These are phyloP conservation scores for Dipteronia sinensis DNA, from an alignment of 345 rosid genomes.

Conservation along the genomic window DNA sequence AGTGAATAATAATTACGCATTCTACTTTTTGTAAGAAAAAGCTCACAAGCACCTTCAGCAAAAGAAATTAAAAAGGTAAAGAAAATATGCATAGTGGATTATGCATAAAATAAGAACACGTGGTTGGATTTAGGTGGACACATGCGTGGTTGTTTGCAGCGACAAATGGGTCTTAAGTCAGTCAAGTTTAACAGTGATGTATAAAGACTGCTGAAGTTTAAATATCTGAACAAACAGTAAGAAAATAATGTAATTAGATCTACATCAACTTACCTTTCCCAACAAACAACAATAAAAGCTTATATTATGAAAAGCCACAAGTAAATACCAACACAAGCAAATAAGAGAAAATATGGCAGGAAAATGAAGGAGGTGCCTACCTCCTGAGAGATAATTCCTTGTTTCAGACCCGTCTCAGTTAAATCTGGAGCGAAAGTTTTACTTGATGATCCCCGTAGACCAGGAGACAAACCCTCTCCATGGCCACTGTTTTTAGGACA, in stretches of 20 bases:
- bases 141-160: too few species aligned
- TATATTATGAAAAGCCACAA: not conserved
- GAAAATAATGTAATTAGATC: not conserved
- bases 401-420: slow-evolving; percentile 29
- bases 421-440: slow-evolving; percentile 29
- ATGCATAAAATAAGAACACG: not conserved
- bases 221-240: not conserved
- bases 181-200: not conserved
- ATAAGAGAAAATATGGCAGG: slow-evolving; percentile 3
- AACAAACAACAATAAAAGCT: not conserved
- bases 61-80: not conserved
- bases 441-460: slow-evolving; percentile 31
- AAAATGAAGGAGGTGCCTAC: slow-evolving; percentile 36
- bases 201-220: not conserved
- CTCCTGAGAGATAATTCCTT: slow-evolving; percentile 43
- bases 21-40: not conserved
- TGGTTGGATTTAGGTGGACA: not conserved
- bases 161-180: not conserved
- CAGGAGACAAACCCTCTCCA: slow-evolving; percentile 46
- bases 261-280: not conserved
- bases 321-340: not conserved
- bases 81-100: not conserved
- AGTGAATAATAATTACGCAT: not conserved
- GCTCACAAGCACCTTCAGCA: not conserved
- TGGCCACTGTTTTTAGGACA: slow-evolving; percentile 27